Evolutionary conservation across 768 basidiomycete genomes (phyloP).

Genomic region (Lactarius akahatsu): DNA sequence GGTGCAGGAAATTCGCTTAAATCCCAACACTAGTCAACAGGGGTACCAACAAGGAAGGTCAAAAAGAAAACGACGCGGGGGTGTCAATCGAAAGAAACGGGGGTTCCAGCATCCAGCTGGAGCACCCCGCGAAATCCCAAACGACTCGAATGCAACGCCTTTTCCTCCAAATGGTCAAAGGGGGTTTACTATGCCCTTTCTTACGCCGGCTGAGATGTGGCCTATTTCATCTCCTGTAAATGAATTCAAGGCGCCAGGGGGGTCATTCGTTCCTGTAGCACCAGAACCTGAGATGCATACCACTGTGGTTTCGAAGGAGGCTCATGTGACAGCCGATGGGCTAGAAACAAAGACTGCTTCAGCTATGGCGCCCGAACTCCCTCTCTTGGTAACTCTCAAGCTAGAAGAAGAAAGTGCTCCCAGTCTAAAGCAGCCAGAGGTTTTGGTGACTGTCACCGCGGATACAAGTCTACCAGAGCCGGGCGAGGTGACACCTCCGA

Average conservation of each 20-base stretch:
- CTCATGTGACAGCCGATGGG: no score
- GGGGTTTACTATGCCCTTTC: slow-evolving; percentile 1
- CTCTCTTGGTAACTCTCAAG: neutral
- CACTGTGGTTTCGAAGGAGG: neutral
- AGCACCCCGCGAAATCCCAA: neutral
- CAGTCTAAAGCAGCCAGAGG: neutral
- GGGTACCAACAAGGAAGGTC: slow-evolving; percentile 7
- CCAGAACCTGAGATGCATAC: neutral
- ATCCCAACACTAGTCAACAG: slow-evolving; percentile 9
- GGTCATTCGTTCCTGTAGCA: neutral
- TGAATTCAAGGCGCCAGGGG: neutral
- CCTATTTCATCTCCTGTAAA: slow-evolving; percentile 4
- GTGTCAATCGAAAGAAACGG: slow-evolving; percentile 25
- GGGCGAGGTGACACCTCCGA: neutral
- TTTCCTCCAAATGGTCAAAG: slow-evolving; percentile 1
- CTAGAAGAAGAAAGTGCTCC: slow-evolving; percentile 7
- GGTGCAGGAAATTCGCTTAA: slow-evolving; percentile 12
- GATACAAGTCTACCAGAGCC: neutral
- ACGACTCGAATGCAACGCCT: slow-evolving; percentile 10
- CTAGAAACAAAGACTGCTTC: neutral
- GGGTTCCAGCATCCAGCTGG: slow-evolving; percentile 6
- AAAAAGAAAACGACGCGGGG: slow-evolving; percentile 24
- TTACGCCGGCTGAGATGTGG: neutral
- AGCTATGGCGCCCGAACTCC: neutral
- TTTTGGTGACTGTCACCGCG: neutral